phyloP scores from a whole-genome alignment of 2,329 filamentous ascomycete species.

The Fusarium graminum region DNA sequence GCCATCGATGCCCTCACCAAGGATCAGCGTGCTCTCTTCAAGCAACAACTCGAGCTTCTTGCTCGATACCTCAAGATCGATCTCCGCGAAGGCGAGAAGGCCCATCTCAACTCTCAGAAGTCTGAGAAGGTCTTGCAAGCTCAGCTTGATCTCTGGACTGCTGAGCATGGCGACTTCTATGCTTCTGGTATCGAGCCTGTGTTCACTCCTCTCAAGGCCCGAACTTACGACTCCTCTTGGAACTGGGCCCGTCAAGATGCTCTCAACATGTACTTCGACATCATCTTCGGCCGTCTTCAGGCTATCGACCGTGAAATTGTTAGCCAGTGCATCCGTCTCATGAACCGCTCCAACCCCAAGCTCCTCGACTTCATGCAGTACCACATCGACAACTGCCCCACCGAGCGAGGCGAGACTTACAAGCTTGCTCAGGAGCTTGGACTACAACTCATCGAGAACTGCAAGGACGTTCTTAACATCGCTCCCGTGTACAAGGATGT shows the following conservation, averaged over 20 bases:
- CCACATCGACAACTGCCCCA: constrained; percentile 98
- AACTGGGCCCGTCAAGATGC: constrained; percentile 99
- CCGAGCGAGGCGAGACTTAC: constrained; percentile 96
- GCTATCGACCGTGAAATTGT: constrained; percentile 97
- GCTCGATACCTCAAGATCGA: constrained; percentile 98
- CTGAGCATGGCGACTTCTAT: constrained; percentile 97
- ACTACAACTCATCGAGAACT: constrained; percentile 95
- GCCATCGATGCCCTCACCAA: constrained; percentile 97
- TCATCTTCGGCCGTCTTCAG: constrained; percentile 95
- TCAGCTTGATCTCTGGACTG: constrained; percentile 93
- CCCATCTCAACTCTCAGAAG: constrained; percentile 85
- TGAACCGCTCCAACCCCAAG: constrained; percentile 97
- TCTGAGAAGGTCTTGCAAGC: constrained; percentile 89
- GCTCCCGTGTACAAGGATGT: constrained; percentile 97
- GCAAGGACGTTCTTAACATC: constrained; percentile 87
- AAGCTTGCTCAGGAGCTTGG: constrained; percentile 96
- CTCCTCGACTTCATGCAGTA: constrained; percentile 99
- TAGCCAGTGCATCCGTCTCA: constrained; percentile 97
- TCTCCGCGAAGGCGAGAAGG: constrained; percentile 95
- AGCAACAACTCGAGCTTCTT: constrained; percentile 96
- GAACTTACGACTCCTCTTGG: constrained; percentile 98
- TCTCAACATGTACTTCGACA: constrained; percentile 98
- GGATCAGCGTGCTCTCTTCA: constrained; percentile 95
- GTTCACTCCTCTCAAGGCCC: constrained; percentile 93
- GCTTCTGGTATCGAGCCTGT: constrained; percentile 93